Evolutionary conservation across 2,329 filamentous ascomycete species (phyloP).

Genomic region (Trichoderma sp.): DNA sequence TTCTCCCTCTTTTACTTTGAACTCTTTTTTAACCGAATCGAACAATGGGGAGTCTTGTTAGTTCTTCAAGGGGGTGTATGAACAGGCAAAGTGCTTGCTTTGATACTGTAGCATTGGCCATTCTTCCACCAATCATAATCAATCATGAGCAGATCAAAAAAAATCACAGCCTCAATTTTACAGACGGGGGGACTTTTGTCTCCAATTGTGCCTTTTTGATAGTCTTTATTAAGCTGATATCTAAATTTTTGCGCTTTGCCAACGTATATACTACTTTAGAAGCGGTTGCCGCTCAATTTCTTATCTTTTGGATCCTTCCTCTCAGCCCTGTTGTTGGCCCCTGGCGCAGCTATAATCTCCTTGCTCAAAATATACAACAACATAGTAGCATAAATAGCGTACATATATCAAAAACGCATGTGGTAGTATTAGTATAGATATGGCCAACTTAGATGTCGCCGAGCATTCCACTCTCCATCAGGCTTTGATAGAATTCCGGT

Average conservation of each 20-base stretch:
- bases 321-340: background rate
- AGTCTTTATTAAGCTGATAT: background rate
- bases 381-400: constrained; percentile 7
- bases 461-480: constrained; percentile 87
- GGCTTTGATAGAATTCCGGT: constrained; percentile 84
- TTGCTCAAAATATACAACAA: background rate
- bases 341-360: background rate
- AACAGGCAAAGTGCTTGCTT: background rate
- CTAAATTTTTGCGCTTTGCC: constrained; percentile 1
- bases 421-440: background rate
- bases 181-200: background rate
- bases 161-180: too few relatives aligned
- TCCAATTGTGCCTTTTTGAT: background rate
- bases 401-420: background rate
- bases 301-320: background rate
- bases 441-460: constrained; percentile 53
- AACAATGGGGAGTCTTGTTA: background rate
- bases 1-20: background rate
- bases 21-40: background rate
- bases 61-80: background rate
- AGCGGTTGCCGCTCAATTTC: background rate
- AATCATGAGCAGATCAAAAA: background rate
- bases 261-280: background rate
- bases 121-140: constrained; percentile 23
- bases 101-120: background rate